A percentile compares a stretch with the other conserved stretches of the same genome.
Evolutionary conservation across 2,329 filamentous ascomycete genomes (phyloP).

Genomic region (Aspergillus ibericus): DNA sequence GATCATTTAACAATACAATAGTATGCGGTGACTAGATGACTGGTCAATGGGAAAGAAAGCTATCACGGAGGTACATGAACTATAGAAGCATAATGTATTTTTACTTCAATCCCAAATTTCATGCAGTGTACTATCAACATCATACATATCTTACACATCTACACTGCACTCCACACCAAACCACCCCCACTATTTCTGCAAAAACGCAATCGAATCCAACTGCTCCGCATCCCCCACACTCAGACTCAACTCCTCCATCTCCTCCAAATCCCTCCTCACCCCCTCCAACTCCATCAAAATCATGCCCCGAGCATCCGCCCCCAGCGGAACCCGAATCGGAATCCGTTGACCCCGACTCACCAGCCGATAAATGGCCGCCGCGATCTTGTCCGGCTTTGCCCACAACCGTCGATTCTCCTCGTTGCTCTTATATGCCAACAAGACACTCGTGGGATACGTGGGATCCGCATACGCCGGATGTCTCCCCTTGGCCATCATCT

Average conservation of each 20-base stretch:
- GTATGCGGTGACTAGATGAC: too few relatives aligned
- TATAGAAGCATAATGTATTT: too few relatives aligned
- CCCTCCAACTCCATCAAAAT: not conserved
- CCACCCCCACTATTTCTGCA: not conserved
- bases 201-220: conserved; percentile 1
- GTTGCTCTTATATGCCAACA: not conserved
- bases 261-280: not conserved
- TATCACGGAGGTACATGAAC: too few relatives aligned
- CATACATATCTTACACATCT: too few relatives aligned
- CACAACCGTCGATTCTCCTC: conserved; percentile 1
- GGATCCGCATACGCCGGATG: conserved; percentile 6
- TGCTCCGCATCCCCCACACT: not conserved
- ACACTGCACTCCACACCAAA: too few relatives aligned
- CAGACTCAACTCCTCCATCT: not conserved
- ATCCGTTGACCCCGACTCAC: conserved; percentile 37
- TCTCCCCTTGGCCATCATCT: not conserved
- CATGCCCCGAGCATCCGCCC: conserved; percentile 15
- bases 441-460: not conserved
- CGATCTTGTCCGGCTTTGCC: conserved; percentile 29
- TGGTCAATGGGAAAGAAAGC: too few relatives aligned
- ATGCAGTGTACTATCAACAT: too few relatives aligned
- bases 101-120: too few relatives aligned
- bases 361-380: conserved; percentile 38
- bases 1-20: too few relatives aligned
- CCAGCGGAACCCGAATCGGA: conserved; percentile 46